A percentile compares a stretch with the other conserved stretches of the same genome.
These are phyloP conservation scores for Nannizziopsis arthrosporioides DNA, from an alignment of 2,329 filamentous ascomycete genomes.

Conservation along the genomic window DNA sequence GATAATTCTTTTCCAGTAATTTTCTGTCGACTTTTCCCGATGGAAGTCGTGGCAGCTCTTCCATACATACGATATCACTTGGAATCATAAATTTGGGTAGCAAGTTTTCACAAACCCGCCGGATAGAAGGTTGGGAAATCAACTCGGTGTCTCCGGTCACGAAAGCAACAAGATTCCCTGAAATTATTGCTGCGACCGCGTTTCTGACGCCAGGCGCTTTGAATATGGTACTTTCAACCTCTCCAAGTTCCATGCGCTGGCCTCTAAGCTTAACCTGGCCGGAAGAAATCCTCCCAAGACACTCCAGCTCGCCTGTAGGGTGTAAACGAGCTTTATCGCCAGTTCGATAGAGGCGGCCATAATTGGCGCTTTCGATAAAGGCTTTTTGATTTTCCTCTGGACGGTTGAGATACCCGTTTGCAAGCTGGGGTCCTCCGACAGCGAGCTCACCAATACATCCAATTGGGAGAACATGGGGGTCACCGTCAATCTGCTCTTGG, in stretches of 20 bases:
- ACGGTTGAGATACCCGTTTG: conserved; percentile 69
- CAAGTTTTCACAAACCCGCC: conserved; percentile 57
- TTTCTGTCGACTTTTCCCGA: conserved; percentile 76
- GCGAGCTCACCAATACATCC: conserved; percentile 69
- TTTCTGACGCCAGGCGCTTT: conserved; percentile 51
- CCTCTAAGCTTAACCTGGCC: conserved; percentile 81
- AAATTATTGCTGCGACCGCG: conserved; percentile 55
- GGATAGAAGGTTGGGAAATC: conserved; percentile 35
- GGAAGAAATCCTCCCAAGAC: conserved; percentile 63
- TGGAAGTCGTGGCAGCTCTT: conserved; percentile 59
- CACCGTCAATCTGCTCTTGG: conserved; percentile 14
- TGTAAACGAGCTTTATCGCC: conserved; percentile 68
- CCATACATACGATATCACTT: conserved; percentile 53
- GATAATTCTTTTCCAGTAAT: conserved; percentile 47
- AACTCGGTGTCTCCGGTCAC: conserved; percentile 45
- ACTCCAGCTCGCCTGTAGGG: conserved; percentile 61
- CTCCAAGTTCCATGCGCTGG: conserved; percentile 71
- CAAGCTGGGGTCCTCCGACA: conserved; percentile 68
- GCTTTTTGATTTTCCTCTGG: conserved; percentile 59
- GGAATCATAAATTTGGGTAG: conserved; percentile 77
- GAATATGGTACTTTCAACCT: conserved; percentile 65
- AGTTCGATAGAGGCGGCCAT: conserved; percentile 67
- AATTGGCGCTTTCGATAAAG: conserved; percentile 54
- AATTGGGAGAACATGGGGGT: conserved; percentile 46
- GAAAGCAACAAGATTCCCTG: conserved; percentile 61